These are phyloP conservation scores for Xylaria sp. DNA, from an alignment of 2,329 filamentous ascomycete species.

Conservation along the genomic window DNA sequence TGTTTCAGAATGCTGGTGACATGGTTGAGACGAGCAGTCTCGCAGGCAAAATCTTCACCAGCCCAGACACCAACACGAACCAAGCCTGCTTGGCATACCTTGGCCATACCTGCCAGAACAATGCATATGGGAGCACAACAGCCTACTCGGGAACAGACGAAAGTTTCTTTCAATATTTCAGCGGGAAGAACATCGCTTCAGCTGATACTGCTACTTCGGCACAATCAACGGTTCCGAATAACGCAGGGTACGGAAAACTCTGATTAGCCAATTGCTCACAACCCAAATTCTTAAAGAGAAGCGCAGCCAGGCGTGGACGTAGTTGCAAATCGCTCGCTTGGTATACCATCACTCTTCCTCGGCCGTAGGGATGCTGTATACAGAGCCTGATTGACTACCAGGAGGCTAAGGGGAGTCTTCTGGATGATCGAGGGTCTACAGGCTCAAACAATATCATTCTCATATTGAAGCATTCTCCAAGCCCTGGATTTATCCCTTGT, in stretches of 20 bases:
- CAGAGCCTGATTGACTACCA: too few species aligned
- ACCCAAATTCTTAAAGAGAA: neutral
- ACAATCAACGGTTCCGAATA: constrained; percentile 30
- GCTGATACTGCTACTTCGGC: constrained; percentile 50
- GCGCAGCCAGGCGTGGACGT: too few species aligned
- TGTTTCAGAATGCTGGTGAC: constrained; percentile 54
- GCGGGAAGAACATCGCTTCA: constrained; percentile 62
- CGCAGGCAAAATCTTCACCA: constrained; percentile 36
- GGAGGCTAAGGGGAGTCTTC: too few species aligned
- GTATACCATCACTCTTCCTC: too few species aligned
- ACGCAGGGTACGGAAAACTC: constrained; percentile 32
- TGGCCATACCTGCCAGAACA: constrained; percentile 62
- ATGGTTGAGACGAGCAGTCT: constrained; percentile 34
- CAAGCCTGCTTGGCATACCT: constrained; percentile 48
- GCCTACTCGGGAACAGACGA: constrained; percentile 56
- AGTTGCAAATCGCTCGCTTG: too few species aligned
- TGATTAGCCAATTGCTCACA: neutral
- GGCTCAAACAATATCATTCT: too few species aligned
- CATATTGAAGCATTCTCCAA: too few species aligned
- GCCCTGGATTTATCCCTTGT: too few species aligned
- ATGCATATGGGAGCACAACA: constrained; percentile 58
- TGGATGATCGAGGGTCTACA: too few species aligned
- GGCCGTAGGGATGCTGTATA: too few species aligned
- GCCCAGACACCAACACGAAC: constrained; percentile 30
- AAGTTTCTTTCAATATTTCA: constrained; percentile 61